These are phyloP conservation scores for Fraxinus angustifolia DNA, from an alignment of 305 asterid genomes.

Conservation along the genomic window DNA sequence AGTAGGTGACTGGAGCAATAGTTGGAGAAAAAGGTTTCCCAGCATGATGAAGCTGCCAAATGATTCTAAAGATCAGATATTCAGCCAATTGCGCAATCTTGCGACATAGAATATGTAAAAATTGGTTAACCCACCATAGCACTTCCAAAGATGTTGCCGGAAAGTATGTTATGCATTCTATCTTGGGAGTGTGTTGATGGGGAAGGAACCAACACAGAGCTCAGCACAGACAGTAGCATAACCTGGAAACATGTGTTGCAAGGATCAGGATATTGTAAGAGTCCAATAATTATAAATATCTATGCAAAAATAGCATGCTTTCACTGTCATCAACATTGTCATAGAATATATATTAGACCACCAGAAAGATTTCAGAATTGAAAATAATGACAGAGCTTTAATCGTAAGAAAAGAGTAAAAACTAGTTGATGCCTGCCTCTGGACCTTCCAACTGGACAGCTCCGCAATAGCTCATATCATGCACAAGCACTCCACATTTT, in stretches of 20 bases:
- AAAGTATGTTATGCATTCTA: constrained; percentile 39
- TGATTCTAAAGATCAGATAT: constrained; percentile 21
- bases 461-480: constrained; percentile 72
- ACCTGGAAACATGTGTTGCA: constrained; percentile 51
- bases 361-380: background rate
- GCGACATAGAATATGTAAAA: background rate
- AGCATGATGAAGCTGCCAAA: constrained; percentile 62
- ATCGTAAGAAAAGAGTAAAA: background rate
- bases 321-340: background rate
- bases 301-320: background rate
- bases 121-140: constrained; percentile 56
- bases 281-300: constrained; percentile 3
- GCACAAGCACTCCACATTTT: constrained; percentile 62
- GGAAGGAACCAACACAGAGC: constrained; percentile 54
- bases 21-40: constrained; percentile 38
- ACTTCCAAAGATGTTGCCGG: constrained; percentile 56
- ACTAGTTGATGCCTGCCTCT: constrained; percentile 49
- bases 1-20: constrained; percentile 44
- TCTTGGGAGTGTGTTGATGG: constrained; percentile 41
- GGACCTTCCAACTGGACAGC: constrained; percentile 71
- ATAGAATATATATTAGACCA: constrained; percentile 7
- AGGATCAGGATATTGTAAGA: background rate
- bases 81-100: constrained; percentile 4
- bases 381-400: background rate
- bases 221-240: constrained; percentile 44